Evolutionary conservation across 352 stramenopile species (phyloP).

Genomic region (Globisporangium middletonii): DNA sequence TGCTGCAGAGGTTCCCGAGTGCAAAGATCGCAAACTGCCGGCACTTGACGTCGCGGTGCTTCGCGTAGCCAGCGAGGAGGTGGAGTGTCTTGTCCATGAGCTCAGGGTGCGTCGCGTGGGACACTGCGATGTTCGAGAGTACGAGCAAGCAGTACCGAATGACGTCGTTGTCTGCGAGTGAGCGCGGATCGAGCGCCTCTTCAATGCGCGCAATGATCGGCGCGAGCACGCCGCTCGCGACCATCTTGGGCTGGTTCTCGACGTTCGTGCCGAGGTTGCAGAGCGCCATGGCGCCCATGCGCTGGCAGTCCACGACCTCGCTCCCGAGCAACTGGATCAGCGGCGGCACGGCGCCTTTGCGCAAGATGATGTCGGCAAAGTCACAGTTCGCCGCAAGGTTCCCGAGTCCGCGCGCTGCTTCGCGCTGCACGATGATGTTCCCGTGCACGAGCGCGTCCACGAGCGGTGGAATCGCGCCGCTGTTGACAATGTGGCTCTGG

Average conservation of each 20-base stretch:
- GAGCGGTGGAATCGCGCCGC: constrained; percentile 83
- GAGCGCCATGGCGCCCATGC: constrained; percentile 95
- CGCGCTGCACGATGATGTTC: constrained; percentile 83
- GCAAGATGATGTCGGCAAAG: constrained; percentile 90
- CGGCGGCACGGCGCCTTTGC: constrained; percentile 72
- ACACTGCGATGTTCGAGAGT: constrained; percentile 92
- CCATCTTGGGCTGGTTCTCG: constrained; percentile 91
- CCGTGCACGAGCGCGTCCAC: constrained; percentile 76
- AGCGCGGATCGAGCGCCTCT: constrained; percentile 89
- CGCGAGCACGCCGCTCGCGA: constrained; percentile 81
- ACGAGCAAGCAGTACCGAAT: constrained; percentile 93
- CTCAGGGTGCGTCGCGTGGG: constrained; percentile 70
- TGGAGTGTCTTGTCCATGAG: constrained; percentile 76
- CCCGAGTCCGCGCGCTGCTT: constrained; percentile 90
- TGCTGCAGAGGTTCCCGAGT: constrained; percentile 93
- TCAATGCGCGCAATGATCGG: constrained; percentile 86
- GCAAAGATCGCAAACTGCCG: constrained; percentile 95
- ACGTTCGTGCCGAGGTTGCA: constrained; percentile 94
- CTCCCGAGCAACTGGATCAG: constrained; percentile 87
- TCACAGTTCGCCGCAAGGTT: constrained; percentile 95
- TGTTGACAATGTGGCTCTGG: constrained; percentile 87
- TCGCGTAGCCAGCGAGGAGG: constrained; percentile 90
- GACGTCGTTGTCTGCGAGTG: constrained; percentile 92
- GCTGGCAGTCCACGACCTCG: constrained; percentile 89
- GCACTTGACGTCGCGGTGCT: constrained; percentile 94